Base-by-base conservation (phyloP, 805 yeast genomes). In the Saturnispora sanitii region DNA sequence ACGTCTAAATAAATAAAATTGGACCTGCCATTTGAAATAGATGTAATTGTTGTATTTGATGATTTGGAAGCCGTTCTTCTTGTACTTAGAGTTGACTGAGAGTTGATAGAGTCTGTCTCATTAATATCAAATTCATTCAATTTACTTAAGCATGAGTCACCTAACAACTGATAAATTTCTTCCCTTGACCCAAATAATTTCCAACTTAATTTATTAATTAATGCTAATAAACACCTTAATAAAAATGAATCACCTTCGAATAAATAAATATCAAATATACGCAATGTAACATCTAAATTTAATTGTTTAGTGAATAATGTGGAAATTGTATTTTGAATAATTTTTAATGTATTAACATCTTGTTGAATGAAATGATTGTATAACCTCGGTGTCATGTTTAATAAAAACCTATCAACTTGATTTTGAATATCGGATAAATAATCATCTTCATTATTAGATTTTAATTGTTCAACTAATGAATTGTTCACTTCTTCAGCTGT, bases 231-330 rank as follows among this genome's bases (percentile, higher is more conserved):
- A 9, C 70, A 66, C 17, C 80, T 65, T 33, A 76, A 57, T 37
- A 80, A 52, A 46, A 77, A 65, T 2, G 69, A 57, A 48, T 75
- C 82, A 6, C 79, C 77, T 52, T 79, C 85, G 53, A 78, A 77
- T 9, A 78, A 53, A 53, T 67, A 68, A 4, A 79, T 62, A 53
- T 81, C 88, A 45, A 81, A 50, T 6, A 80, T 48, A 13, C 75
- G 66, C 20, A 67, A 60, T 6, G 71, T 55, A 1, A 68, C 55
- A 26, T 77, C 79, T 35, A 73, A 56, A 11, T 65, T 53, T 33
- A 77, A 51, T 20, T 67, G 62, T 37, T 64, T 58, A 2, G 77
- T 53, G 50, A 78, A 72, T 16, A 76, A 45, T 9, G 66, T 59
- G 17, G 71, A 50, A 2, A 77, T 46, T 38, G 75, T 49, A 2